These are phyloP conservation scores for Coniochaeta ligniaria DNA, from an alignment of 2,329 filamentous ascomycete genomes.

Conservation along the genomic window DNA sequence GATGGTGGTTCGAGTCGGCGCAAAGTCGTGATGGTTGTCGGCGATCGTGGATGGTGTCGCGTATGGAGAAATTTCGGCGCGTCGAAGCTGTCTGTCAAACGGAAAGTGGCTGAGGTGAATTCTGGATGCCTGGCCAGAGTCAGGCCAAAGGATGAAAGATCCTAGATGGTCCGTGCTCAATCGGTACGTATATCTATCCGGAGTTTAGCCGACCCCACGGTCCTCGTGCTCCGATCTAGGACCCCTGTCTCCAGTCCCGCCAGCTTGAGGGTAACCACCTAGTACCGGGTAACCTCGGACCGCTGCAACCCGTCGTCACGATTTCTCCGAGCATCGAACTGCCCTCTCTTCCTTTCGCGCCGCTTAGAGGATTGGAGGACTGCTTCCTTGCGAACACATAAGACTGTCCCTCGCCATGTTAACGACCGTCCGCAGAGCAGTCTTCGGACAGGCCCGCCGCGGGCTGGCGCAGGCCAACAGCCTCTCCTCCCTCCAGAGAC, in stretches of 20 bases:
- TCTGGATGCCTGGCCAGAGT: not conserved
- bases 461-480: constrained; percentile 31
- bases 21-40: constrained; percentile 4
- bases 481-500: constrained; percentile 45
- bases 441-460: constrained; percentile 21
- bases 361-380: not conserved
- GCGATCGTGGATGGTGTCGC: constrained; percentile 13
- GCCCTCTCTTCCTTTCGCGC: not conserved
- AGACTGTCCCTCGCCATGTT: constrained; percentile 11
- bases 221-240: not conserved
- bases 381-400: not conserved
- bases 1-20: constrained; percentile 2
- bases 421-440: constrained; percentile 19
- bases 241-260: not conserved
- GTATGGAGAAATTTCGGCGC: constrained; percentile 28
- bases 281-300: constrained; percentile 25
- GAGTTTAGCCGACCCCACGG: not conserved
- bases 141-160: not conserved
- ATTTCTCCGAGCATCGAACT: not conserved
- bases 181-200: no score
- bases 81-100: not conserved
- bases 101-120: not conserved
- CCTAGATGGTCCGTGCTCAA: not conserved
- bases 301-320: constrained; percentile 16
- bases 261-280: constrained; percentile 4